Evolutionary conservation across 2,329 filamentous ascomycete genomes (phyloP).

Genomic region (Hymenoscyphus albidus): DNA sequence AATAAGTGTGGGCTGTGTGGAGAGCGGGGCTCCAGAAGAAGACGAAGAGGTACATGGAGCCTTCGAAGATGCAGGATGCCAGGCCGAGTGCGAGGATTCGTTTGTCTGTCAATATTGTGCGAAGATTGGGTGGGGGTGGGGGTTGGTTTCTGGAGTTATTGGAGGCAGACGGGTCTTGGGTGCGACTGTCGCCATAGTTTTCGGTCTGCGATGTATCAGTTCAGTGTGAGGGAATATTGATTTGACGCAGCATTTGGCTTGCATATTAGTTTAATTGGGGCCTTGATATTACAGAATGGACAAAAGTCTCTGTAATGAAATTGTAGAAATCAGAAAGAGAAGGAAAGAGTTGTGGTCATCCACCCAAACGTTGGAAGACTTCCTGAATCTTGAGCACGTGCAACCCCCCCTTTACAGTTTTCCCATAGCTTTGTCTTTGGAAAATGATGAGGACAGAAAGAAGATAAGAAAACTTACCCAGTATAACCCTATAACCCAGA

Average conservation of each 20-base stretch:
- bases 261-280: too few species aligned
- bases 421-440: neutral
- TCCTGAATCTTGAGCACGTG: neutral
- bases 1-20: conserved; percentile 38
- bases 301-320: too few species aligned
- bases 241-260: too few species aligned
- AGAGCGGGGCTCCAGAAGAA: conserved; percentile 59
- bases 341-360: too few species aligned
- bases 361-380: too few species aligned
- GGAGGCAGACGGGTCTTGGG: conserved; percentile 10
- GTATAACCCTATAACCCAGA: conserved; percentile 43
- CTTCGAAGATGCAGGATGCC: conserved; percentile 56
- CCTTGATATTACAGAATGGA: too few species aligned
- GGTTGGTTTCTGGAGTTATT: conserved; percentile 11
- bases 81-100: conserved; percentile 49
- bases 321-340: too few species aligned
- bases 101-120: conserved; percentile 38
- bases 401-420: neutral
- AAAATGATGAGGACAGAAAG: neutral
- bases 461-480: conserved; percentile 42
- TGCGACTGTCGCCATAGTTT: conserved; percentile 43
- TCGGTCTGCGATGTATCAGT: conserved; percentile 39
- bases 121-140: conserved; percentile 21
- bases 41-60: conserved; percentile 59
- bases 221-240: neutral